Base-by-base conservation (phyloP, 73 alveolate species). In the Paramecium caudatum region DNA sequence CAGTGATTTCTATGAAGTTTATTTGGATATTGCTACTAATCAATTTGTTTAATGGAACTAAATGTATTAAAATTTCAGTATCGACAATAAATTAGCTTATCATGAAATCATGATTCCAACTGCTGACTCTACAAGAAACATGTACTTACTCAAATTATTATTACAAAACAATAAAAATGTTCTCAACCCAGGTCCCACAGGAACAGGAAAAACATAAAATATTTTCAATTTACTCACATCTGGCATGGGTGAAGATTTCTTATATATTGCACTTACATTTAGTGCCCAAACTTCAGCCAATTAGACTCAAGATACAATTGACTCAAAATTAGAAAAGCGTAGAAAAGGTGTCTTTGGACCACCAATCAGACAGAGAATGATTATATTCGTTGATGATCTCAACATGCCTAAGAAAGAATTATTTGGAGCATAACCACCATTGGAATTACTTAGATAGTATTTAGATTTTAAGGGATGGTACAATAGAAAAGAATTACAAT, bases 71-170 rank as follows among this genome's bases (percentile, higher is more conserved):
- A 96, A 93, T 82, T 97, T 92, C 90, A 94, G 90, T 47, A 95
- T 97, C 21, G 99, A 98, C 37, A 94, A 91, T 74, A 97, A 97
- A 91, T 82, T 94, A 41, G 94, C 95, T 45, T 98, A 94, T 90
- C 98, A 98, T 45, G 99, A 98, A 92, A 98, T 99, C 49, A 97
- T 97, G 69, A 99, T 99, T 3, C 99, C 99, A 4, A 98, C 99
- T 13, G 97, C 97, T 82, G 99, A 99, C 92, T 98, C 99, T 61
- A 98, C 99, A 68, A 98, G 99, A 61, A 94, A 94, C 94, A 96
- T 96, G 68, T 95, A 90, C 92, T 91, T 99, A 30, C 94, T 94
- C 82, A 98, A 94, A 91, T 94, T 95, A 82, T 95, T 97, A 61
- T 91, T 98, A 84, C 62, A 91, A 78, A 95, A 98, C 80, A 97